Percentiles rank a stretch among this genome's conserved stretches.
These are phyloP conservation scores for Cardamine chenopodiifolia DNA, from an alignment of 345 rosid species.

Conservation along the genomic window DNA sequence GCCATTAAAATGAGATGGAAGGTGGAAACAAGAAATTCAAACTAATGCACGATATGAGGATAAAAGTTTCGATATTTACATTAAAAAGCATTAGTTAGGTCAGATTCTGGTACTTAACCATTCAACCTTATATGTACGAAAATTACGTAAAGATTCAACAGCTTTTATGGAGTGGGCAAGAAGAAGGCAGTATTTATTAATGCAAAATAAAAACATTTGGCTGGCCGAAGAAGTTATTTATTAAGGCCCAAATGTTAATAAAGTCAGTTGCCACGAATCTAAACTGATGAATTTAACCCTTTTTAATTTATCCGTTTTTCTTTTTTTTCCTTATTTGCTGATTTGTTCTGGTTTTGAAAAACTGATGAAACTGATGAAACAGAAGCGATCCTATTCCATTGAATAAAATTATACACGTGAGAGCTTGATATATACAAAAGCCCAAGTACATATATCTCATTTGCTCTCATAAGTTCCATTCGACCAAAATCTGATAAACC, in stretches of 20 bases:
- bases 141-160: too few species aligned
- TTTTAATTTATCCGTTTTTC: too few species aligned
- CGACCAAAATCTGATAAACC: conserved; percentile 34
- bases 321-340: too few species aligned
- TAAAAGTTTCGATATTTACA: conserved; percentile 15
- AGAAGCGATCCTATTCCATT: background rate
- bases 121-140: conserved; percentile 6
- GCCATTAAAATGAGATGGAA: conserved; percentile 10
- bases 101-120: conserved; percentile 6
- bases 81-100: background rate
- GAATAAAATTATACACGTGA: conserved; percentile 4
- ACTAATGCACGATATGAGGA: background rate
- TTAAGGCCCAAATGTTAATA: too few species aligned
- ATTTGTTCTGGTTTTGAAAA: too few species aligned
- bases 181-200: too few species aligned
- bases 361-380: background rate
- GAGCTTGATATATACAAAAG: conserved; percentile 11
- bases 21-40: background rate
- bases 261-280: too few species aligned
- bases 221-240: too few species aligned
- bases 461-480: conserved; percentile 28
- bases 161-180: too few species aligned
- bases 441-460: conserved; percentile 18
- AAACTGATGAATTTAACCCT: too few species aligned
- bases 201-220: too few species aligned